phyloP scores from a whole-genome alignment of 2,329 filamentous ascomycete species.

The Aspergillus pseudoviridinutans region DNA sequence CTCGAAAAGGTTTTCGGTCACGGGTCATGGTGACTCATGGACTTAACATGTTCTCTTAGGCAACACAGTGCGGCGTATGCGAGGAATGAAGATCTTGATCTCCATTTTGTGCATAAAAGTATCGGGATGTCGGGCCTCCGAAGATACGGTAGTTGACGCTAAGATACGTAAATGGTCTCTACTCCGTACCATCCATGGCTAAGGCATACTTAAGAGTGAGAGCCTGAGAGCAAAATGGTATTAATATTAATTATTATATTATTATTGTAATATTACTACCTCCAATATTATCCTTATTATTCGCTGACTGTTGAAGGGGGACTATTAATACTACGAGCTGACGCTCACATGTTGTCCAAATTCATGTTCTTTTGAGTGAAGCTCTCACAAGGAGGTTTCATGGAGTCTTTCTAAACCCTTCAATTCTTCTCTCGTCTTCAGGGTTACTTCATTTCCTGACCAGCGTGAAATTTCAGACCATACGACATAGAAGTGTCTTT shows the following conservation, averaged over 20 bases:
- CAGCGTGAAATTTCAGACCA: neutral
- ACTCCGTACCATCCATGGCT: neutral
- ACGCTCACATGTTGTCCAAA: neutral
- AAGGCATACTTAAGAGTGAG: neutral
- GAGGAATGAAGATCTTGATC: neutral
- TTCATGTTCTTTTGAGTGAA: neutral
- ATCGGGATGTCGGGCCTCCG: slow-evolving; percentile 14
- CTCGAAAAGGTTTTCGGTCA: neutral
- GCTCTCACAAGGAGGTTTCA: neutral
- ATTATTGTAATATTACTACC: neutral
- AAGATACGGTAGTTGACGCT: neutral
- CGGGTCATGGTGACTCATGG: neutral
- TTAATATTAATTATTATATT: neutral
- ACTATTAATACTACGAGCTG: neutral
- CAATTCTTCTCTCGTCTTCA: neutral
- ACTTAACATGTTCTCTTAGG: neutral
- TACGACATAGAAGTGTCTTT: neutral
- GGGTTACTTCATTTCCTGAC: neutral
- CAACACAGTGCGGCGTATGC: neutral
- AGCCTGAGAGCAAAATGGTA: neutral
- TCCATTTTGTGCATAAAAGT: neutral
- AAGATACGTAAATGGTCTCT: neutral
- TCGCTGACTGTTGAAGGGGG: neutral
- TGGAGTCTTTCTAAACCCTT: neutral
- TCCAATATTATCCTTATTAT: neutral